These are phyloP conservation scores for Ceratobasidium sp. DNA, from an alignment of 1,284 basidiomycete genomes.

Conservation along the genomic window DNA sequence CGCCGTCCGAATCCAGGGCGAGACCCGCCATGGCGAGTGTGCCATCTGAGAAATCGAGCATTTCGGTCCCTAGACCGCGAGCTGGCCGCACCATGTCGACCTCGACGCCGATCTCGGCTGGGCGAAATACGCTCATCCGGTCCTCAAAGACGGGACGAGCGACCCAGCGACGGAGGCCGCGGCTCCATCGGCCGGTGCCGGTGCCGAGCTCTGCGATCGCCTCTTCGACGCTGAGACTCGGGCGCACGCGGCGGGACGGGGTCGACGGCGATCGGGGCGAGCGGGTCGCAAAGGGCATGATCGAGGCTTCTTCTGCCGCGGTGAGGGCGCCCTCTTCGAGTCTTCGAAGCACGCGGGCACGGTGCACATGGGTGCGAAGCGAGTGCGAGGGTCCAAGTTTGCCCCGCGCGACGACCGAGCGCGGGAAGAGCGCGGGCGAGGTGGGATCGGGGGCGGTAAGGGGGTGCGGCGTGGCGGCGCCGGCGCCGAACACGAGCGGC, in stretches of 20 bases:
- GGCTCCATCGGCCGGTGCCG: constrained; percentile 64
- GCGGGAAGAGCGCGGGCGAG: constrained; percentile 9
- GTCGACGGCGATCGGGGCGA: constrained; percentile 40
- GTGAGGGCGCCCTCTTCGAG: constrained; percentile 61
- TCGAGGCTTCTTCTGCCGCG: constrained; percentile 63
- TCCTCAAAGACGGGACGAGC: constrained; percentile 81
- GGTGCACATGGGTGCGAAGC: constrained; percentile 59
- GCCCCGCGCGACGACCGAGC: constrained; percentile 9
- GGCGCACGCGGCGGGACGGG: constrained; percentile 54
- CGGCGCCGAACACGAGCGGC: constrained; percentile 28
- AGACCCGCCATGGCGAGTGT: constrained; percentile 30
- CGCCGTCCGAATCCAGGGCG: constrained; percentile 23
- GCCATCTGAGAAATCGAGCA: constrained; percentile 32
- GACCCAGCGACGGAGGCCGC: constrained; percentile 74
- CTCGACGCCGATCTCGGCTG: neutral
- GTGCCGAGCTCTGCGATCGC: constrained; percentile 48
- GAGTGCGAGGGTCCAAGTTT: constrained; percentile 27
- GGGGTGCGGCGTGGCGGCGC: constrained; percentile 9
- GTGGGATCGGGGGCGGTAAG: constrained; percentile 22
- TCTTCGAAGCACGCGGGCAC: constrained; percentile 64
- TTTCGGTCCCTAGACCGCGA: constrained; percentile 33
- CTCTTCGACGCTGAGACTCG: constrained; percentile 52
- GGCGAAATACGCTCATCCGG: constrained; percentile 66
- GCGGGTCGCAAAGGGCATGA: constrained; percentile 65
- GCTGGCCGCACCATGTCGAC: constrained; percentile 27